Conservation (phyloP, 1,284 basidiomycete species). For the Takashimella koratensis region DNA sequence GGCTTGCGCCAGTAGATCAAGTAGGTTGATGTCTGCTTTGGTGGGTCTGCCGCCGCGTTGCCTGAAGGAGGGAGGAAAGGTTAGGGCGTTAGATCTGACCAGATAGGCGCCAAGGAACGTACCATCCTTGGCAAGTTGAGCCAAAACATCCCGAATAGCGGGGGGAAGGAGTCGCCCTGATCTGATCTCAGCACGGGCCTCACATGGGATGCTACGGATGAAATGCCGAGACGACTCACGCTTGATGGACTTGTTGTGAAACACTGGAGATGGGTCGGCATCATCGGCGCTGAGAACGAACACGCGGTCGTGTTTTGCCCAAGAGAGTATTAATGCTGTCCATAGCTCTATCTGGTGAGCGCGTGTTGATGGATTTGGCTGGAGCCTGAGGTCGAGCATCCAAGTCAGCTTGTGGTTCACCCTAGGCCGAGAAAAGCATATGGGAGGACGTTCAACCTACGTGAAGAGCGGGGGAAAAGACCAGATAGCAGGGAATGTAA, state of each 20-base stretch:
- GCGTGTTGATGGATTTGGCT: constrained; percentile 53
- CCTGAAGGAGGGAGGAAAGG: constrained; percentile 18
- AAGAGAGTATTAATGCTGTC: constrained; percentile 50
- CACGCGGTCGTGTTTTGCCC: constrained; percentile 46
- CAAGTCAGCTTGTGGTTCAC: not conserved
- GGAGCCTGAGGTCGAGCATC: constrained; percentile 42
- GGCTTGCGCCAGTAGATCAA: constrained; percentile 55
- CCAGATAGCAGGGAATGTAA: constrained; percentile 52
- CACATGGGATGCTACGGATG: too few species aligned
- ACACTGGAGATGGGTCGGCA: constrained; percentile 34
- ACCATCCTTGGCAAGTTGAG: constrained; percentile 44
- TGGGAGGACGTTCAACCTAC: constrained; percentile 17
- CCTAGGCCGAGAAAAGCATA: not conserved
- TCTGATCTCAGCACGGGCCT: too few species aligned
- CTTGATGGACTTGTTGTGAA: constrained; percentile 42
- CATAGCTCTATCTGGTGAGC: constrained; percentile 52
- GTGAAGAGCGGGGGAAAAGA: constrained; percentile 58
- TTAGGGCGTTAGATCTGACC: constrained; percentile 2
- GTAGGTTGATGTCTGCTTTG: constrained; percentile 42
- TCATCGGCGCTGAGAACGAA: constrained; percentile 48
- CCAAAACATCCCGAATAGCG: constrained; percentile 29
- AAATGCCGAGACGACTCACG: constrained; percentile 39
- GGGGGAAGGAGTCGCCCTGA: constrained; percentile 33
- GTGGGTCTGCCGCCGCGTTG: constrained; percentile 42
- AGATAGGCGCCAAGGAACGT: constrained; percentile 1